These are phyloP conservation scores for Suhomyces kilbournensis DNA, from an alignment of 805 yeast genomes.

Conservation along the genomic window DNA sequence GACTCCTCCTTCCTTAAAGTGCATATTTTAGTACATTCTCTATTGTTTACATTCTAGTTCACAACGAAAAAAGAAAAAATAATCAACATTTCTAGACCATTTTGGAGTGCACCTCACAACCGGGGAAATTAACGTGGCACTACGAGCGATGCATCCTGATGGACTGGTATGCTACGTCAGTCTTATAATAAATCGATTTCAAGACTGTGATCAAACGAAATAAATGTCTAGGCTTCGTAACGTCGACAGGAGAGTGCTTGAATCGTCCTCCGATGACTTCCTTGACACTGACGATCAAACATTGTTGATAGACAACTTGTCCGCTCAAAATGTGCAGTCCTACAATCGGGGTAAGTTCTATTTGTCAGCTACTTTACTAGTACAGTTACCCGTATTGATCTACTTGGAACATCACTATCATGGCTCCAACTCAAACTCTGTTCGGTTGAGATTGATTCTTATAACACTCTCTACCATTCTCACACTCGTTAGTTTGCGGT, in stretches of 20 bases:
- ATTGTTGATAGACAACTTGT: constrained; percentile 14
- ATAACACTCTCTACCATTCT: constrained; percentile 7
- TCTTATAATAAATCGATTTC: background rate
- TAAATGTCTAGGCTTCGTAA: constrained; percentile 21
- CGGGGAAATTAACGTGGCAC: background rate
- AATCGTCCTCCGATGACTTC: constrained; percentile 10
- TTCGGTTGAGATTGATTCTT: constrained; percentile 4
- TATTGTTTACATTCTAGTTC: background rate
- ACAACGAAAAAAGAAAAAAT: background rate
- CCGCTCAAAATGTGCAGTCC: constrained; percentile 13
- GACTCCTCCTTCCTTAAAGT: background rate
- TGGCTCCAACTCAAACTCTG: background rate
- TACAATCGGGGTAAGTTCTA: constrained; percentile 6
- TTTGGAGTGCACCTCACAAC: background rate
- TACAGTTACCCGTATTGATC: constrained; percentile 16
- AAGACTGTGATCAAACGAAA: background rate
- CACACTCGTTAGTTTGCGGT: constrained; percentile 4
- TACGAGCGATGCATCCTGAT: background rate
- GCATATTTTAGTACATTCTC: background rate
- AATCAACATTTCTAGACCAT: background rate
- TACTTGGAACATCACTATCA: constrained; percentile 8
- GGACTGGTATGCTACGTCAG: background rate
- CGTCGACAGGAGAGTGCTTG: constrained; percentile 20
- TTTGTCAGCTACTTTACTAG: constrained; percentile 11
- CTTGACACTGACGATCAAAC: constrained; percentile 25